Percentiles rank a stretch among this genome's conserved stretches.
Evolutionary conservation across 805 yeast genomes (phyloP).

Genomic region (Teunomyces atbi): DNA sequence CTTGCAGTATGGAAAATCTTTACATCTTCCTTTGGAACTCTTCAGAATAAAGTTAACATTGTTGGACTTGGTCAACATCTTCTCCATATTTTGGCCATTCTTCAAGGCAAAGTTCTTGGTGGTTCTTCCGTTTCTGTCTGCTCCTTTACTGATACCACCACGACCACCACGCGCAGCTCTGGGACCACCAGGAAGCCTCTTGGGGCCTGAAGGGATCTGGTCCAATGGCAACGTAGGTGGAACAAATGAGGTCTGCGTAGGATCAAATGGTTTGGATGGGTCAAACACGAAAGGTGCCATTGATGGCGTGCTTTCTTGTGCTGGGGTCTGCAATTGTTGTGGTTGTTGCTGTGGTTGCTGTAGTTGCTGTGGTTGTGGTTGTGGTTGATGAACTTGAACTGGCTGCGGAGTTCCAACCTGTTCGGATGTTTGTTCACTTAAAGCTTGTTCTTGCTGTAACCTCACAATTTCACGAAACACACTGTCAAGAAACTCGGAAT

Average conservation of each 20-base stretch:
- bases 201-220: slow-evolving; percentile 12
- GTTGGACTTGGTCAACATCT: slow-evolving; percentile 38
- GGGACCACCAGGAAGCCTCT: slow-evolving; percentile 4
- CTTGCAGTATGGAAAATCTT: slow-evolving; percentile 68
- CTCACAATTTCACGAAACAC: slow-evolving; percentile 57
- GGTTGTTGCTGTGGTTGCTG: slow-evolving; percentile 10
- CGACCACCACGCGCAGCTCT: slow-evolving; percentile 9
- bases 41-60: slow-evolving; percentile 39
- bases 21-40: slow-evolving; percentile 64
- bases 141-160: slow-evolving; percentile 26
- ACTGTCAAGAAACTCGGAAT: slow-evolving; percentile 52
- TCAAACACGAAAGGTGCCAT: slow-evolving; percentile 3
- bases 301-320: not conserved
- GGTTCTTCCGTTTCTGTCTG: slow-evolving; percentile 4
- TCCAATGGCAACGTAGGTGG: slow-evolving; percentile 4
- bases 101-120: slow-evolving; percentile 34
- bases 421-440: slow-evolving; percentile 11
- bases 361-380: slow-evolving; percentile 6
- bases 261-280: slow-evolving; percentile 1
- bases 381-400: slow-evolving; percentile 6
- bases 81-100: slow-evolving; percentile 41
- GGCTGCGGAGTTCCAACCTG: slow-evolving; percentile 9
- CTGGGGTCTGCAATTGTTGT: slow-evolving; percentile 6
- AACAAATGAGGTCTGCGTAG: not conserved
- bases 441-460: slow-evolving; percentile 16